Conservation (phyloP, 2,329 filamentous ascomycete species). For the Fusarium sp. region DNA sequence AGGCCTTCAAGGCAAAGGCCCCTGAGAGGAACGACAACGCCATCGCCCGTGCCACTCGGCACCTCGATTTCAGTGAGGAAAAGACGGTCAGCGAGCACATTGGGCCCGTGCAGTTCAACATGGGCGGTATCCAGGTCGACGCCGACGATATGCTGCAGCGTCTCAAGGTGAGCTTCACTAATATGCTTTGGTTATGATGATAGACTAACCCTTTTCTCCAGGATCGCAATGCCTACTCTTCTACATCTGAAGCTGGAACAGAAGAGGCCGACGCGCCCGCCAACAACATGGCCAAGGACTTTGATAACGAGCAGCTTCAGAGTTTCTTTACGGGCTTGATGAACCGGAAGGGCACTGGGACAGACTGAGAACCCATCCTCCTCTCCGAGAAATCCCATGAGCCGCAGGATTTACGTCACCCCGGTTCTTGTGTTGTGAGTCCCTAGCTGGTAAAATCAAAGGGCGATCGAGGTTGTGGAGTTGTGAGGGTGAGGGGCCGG, state of each 20-base stretch:
- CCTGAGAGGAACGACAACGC: constrained; percentile 54
- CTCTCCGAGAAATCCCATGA: not conserved
- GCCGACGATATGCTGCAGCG: constrained; percentile 91
- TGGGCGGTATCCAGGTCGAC: constrained; percentile 96
- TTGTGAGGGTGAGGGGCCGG: constrained; percentile 28
- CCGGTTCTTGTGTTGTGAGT: constrained; percentile 7
- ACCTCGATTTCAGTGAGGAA: constrained; percentile 50
- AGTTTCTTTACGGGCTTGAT: constrained; percentile 68
- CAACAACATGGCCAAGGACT: constrained; percentile 54
- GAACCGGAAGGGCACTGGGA: constrained; percentile 57
- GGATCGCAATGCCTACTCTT: constrained; percentile 64
- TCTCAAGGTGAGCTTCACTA: constrained; percentile 69
- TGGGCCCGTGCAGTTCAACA: constrained; percentile 95
- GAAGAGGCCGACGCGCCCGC: constrained; percentile 50
- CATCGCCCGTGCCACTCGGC: constrained; percentile 36
- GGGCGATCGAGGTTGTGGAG: constrained; percentile 13
- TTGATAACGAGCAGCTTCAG: constrained; percentile 63
- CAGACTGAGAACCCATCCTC: constrained; percentile 18
- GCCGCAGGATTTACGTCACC: not conserved
- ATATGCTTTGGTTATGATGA: not conserved
- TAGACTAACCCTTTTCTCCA: constrained; percentile 45
- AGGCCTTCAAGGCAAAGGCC: constrained; percentile 65
- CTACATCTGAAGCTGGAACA: constrained; percentile 55
- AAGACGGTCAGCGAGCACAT: constrained; percentile 77
- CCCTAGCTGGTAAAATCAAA: constrained; percentile 15